Base-by-base conservation (phyloP, 108 stramenopile species). In the Skeletonema menzelii region DNA sequence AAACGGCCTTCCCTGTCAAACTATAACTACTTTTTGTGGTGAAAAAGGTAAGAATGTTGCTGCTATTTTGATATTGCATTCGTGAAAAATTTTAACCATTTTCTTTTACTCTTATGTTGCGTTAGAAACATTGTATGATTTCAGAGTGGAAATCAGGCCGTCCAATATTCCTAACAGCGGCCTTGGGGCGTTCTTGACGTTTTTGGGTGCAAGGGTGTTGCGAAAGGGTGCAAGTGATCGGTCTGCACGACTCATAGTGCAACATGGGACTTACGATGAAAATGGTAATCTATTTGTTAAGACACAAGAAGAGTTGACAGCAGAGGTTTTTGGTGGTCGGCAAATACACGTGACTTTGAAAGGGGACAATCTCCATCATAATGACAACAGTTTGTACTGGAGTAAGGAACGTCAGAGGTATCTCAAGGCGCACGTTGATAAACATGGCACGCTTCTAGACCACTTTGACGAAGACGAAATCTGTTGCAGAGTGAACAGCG, bases 111-210 rank as follows among this genome's bases (percentile, higher is more conserved):
- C 38, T 40, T 10, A 14, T n/a, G 40, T 1, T 15, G 40, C 40
- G 14, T 14, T 35, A 90, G 86, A 85, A 38, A 65, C 77, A 20
- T 68, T 93, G 14, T 90, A 89, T 65, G 59, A 82, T 10, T 90
- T 93, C 46, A 53, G 53, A 17, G 56, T 86, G 14, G 66, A 82
- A 11, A 81, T 86, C 19, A 65, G 59, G 11, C 35, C 27, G 26
- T 90, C 92, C 8, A 76, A 62, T 19, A 90, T 90, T 81, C 70
- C 79, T 10, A 76, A 79, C 57, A 80, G 84, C 8, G 92, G 92
- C 13, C 24, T 77, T 59, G 92, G 92, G 4, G 87, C 79, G n/a
- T 93, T 88, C 62, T 42, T 93, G 17, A 91, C 79, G 5, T 91
- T 77, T 72, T 60, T 85, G 13, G 89, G 92, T 26, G 86, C 88